These are phyloP conservation scores for Mortierella sp. DNA, from an alignment of 371 early-diverging fungal species.

Conservation along the genomic window DNA sequence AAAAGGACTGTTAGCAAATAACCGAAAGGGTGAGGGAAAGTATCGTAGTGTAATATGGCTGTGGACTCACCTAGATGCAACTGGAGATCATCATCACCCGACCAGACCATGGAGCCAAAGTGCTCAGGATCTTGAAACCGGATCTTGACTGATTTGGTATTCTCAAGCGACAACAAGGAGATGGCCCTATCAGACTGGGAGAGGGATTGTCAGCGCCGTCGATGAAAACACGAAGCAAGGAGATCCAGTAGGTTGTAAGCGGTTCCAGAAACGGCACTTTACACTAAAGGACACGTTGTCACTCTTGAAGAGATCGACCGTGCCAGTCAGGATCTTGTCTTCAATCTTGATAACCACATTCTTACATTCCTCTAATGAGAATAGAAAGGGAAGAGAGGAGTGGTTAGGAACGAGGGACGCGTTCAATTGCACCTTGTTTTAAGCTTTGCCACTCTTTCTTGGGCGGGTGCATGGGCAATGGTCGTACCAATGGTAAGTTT, in stretches of 20 bases:
- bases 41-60: too few relatives aligned
- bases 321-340: constrained; percentile 49
- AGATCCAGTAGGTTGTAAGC: too few relatives aligned
- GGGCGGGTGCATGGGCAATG: too few relatives aligned
- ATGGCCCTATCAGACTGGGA: constrained; percentile 37
- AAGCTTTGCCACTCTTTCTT: too few relatives aligned
- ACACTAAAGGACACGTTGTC: constrained; percentile 34
- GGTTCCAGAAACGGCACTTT: neutral
- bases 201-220: too few relatives aligned
- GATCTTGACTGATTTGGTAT: constrained; percentile 29
- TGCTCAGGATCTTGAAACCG: constrained; percentile 34
- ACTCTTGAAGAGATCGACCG: constrained; percentile 44
- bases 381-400: too few relatives aligned
- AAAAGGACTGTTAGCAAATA: too few relatives aligned
- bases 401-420: too few relatives aligned
- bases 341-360: constrained; percentile 38
- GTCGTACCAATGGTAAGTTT: constrained; percentile 49
- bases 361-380: constrained; percentile 41
- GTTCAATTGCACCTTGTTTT: too few relatives aligned
- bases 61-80: constrained; percentile 25
- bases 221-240: too few relatives aligned
- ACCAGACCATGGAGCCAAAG: constrained; percentile 53
- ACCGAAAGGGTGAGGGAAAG: neutral
- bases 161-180: constrained; percentile 38
- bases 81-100: constrained; percentile 29